Evolutionary conservation across 345 rosid genomes (phyloP).

Genomic region (Arabis hirsuta): DNA sequence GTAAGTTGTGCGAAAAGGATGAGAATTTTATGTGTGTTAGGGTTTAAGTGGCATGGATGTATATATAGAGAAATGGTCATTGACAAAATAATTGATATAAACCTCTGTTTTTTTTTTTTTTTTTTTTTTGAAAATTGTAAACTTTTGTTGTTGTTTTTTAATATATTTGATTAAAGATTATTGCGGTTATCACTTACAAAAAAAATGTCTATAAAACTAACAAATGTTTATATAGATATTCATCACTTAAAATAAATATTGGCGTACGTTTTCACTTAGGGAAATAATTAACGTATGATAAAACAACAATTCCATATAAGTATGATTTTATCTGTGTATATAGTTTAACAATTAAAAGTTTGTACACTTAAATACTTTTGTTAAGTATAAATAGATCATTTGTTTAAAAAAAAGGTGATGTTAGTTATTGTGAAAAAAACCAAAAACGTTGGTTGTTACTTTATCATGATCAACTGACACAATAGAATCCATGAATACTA

Average conservation of each 20-base stretch:
- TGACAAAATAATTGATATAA: not conserved
- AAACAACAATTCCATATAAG: not conserved
- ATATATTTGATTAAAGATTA: not conserved
- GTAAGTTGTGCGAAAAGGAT: not conserved
- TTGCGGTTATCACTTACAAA: not conserved
- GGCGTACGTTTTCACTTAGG: not conserved
- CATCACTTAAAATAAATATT: not conserved
- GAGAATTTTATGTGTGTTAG: constrained; percentile 30
- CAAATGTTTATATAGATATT: not conserved
- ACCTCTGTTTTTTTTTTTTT: constrained; percentile 1
- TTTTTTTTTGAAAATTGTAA: too few species aligned
- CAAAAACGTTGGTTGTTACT: not conserved
- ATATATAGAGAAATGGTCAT: constrained; percentile 17
- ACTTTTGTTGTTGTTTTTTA: not conserved
- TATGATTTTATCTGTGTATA: not conserved
- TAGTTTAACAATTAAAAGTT: not conserved
- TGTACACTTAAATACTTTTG: not conserved
- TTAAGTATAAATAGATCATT: not conserved
- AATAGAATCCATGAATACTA: not conserved
- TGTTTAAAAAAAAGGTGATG: not conserved
- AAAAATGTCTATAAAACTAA: not conserved
- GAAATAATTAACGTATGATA: not conserved
- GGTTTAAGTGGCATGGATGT: constrained; percentile 32
- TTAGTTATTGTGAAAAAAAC: not conserved
- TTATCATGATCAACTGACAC: not conserved